These are phyloP conservation scores for Phialophora expanda DNA, from an alignment of 2,329 filamentous ascomycete species.

Conservation along the genomic window DNA sequence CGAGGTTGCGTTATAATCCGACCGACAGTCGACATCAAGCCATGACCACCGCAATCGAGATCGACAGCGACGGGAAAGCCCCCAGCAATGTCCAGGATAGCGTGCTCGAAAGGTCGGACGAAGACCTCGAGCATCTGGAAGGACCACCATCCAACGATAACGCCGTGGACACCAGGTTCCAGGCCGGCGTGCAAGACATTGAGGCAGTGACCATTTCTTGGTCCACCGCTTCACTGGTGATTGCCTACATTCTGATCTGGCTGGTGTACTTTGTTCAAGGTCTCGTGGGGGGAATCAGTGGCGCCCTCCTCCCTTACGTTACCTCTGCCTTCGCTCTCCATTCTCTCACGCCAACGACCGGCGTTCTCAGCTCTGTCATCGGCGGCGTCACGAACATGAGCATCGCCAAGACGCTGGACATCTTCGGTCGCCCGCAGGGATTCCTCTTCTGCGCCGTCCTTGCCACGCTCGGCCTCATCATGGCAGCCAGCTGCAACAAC, in stretches of 20 bases:
- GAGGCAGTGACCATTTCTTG: conserved; percentile 59
- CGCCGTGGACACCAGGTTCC: conserved; percentile 25
- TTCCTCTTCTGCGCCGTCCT: conserved; percentile 53
- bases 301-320: conserved; percentile 54
- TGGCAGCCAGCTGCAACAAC: conserved; percentile 65
- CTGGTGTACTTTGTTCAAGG: conserved; percentile 46
- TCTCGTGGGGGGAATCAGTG: conserved; percentile 44
- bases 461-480: conserved; percentile 55
- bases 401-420: conserved; percentile 65
- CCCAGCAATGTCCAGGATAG: no score
- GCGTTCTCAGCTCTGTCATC: conserved; percentile 60
- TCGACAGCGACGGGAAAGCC: no score
- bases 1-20: no score
- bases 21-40: no score
- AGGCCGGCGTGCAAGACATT: conserved; percentile 58
- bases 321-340: conserved; percentile 59
- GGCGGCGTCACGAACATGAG: conserved; percentile 63
- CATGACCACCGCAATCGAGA: no score
- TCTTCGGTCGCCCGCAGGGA: conserved; percentile 66
- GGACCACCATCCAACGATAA: no score
- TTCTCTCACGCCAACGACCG: conserved; percentile 58
- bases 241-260: conserved; percentile 50
- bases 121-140: no score
- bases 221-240: conserved; percentile 53
- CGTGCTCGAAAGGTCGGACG: no score